Evolutionary conservation across 768 basidiomycete species (phyloP), one percentile per base, ranked within the genome.

Genomic region (Pleurotus tuoliensis): DNA sequence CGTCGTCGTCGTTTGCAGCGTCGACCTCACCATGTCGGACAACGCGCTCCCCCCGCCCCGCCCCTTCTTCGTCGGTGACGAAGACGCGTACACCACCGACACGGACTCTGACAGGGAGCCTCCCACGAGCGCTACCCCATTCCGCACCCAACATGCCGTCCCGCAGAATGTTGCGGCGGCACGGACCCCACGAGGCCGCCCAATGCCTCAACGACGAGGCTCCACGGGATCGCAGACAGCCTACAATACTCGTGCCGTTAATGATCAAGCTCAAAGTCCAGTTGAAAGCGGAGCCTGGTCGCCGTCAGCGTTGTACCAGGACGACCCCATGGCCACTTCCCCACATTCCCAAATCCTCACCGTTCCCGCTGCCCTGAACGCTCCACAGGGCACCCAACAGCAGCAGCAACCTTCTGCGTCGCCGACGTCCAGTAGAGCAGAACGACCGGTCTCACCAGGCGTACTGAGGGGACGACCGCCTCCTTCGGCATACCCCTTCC

Each of bases 401-500:
- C 30, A 34, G 11, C 30, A 34, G 7, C 30, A 30, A 9, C 30
- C 30, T 11, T 30, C 30, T 30, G 30, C 30, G 30, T 30, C 30
- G 9, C 30, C 30, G 30, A 34, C 30, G 30, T 34, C 30, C 11
- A 34, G 30, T 34, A 34, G 11, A 9, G 30, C 30, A 3, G 30
- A 34, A 9, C 30, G 30, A 34, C 30, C 30, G 3, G 30, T 34
- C 30, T 34, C 30, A 34, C 30, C 30, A 34, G 30, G 30, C 0
- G 9, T 11, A 34, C 7, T 34, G 11, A 9, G 30, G 30, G 30
- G 30, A 11, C 30, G 30, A 9, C 62, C 71, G 2, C 71, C 75
- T 5, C 74, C 74, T 1, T 72, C 73, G 2, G 68, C 72, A 1
- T 75, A 70, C 30, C 50, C 69, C 13, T 77, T 72, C 44, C 84